Conservation (phyloP, 306 rosid species). For the Prunus armeniaca region DNA sequence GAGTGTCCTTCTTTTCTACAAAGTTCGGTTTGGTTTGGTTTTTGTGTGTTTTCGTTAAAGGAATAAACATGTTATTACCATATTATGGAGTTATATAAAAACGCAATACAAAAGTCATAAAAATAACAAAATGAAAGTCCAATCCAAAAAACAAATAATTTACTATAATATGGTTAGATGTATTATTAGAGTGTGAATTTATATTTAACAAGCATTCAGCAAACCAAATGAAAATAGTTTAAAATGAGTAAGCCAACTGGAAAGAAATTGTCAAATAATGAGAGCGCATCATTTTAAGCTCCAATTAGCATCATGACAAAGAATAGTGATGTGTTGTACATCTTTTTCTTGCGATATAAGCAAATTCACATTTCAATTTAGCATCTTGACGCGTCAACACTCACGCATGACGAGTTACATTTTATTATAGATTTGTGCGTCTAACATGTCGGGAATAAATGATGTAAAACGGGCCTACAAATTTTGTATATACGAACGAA, state of each 20-base stretch:
- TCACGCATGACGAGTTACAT: not conserved
- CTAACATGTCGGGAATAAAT: conserved; percentile 40
- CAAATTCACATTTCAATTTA: conserved; percentile 3
- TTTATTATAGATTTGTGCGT: not conserved
- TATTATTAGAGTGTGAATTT: too few species aligned
- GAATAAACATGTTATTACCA: too few species aligned
- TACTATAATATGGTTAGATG: too few species aligned
- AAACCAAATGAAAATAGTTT: too few species aligned
- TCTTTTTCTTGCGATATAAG: conserved; percentile 8
- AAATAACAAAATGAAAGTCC: not conserved
- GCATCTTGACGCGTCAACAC: not conserved
- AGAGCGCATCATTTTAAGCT: not conserved
- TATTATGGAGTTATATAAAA: too few species aligned
- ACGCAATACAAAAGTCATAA: accelerated
- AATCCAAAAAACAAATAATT: not conserved
- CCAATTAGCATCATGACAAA: not conserved
- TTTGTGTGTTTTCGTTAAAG: too few species aligned
- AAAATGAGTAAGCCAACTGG: too few species aligned
- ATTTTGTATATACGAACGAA: conserved; percentile 11
- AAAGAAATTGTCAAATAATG: too few species aligned
- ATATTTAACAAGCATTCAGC: too few species aligned
- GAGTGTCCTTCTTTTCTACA: too few species aligned
- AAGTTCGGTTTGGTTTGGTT: too few species aligned
- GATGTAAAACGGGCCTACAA: conserved; percentile 23
- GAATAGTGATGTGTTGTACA: not conserved